Evolutionary conservation across 2,329 filamentous ascomycete genomes (phyloP).

Genomic region (Didymella glomerata): DNA sequence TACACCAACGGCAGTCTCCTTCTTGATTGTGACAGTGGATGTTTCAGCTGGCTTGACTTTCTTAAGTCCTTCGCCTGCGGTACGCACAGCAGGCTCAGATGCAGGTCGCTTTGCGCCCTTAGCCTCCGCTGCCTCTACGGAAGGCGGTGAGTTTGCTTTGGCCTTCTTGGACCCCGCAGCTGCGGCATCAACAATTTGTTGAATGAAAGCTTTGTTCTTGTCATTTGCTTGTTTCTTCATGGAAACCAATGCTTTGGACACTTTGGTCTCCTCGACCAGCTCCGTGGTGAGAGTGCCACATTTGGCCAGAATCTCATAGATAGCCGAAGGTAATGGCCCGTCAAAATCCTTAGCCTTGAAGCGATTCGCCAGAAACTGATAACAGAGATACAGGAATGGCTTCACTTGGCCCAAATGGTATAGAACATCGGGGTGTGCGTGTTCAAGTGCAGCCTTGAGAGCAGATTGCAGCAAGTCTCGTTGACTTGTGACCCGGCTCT

Average conservation of each 20-base stretch:
- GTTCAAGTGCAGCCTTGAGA: constrained; percentile 55
- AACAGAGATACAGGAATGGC: constrained; percentile 56
- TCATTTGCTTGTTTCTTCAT: constrained; percentile 72
- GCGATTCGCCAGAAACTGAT: constrained; percentile 60
- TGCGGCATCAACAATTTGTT: constrained; percentile 61
- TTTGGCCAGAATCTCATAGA: constrained; percentile 65
- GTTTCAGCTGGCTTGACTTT: constrained; percentile 43
- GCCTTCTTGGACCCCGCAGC: constrained; percentile 54
- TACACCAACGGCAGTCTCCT: constrained; percentile 20
- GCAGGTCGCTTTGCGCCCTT: constrained; percentile 46
- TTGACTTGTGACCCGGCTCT: constrained; percentile 65
- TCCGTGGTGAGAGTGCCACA: constrained; percentile 70
- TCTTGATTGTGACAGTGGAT: constrained; percentile 29
- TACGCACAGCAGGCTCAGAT: constrained; percentile 29
- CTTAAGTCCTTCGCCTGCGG: constrained; percentile 36
- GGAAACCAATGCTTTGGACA: constrained; percentile 69
- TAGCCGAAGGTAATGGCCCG: constrained; percentile 51
- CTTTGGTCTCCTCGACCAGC: constrained; percentile 69
- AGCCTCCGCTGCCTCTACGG: constrained; percentile 33
- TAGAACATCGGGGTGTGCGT: constrained; percentile 58
- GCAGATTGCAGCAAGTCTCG: constrained; percentile 65
- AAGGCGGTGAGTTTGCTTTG: constrained; percentile 43
- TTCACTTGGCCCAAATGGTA: constrained; percentile 51
- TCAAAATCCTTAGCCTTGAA: constrained; percentile 57
- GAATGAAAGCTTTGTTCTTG: constrained; percentile 68